Conservation (phyloP, 495 filamentous ascomycete species). For the Penicillium ochrochloron region DNA sequence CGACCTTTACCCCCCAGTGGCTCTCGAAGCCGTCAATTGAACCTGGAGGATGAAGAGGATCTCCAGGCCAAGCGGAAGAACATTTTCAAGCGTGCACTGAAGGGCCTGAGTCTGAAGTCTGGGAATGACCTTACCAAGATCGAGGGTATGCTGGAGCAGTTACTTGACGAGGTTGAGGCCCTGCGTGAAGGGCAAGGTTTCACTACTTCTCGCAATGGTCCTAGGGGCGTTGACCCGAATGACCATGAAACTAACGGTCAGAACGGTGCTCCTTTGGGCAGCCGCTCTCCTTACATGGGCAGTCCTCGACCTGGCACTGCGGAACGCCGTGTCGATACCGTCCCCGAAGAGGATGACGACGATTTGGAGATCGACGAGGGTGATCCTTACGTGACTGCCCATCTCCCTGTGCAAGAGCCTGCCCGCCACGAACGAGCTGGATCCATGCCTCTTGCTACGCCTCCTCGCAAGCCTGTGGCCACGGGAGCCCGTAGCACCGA, state of each 20-base stretch:
- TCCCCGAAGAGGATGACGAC: slow-evolving; percentile 78
- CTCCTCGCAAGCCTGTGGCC: slow-evolving; percentile 65
- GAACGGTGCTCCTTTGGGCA: slow-evolving; percentile 73
- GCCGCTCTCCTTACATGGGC: slow-evolving; percentile 78
- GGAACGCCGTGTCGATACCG: slow-evolving; percentile 84
- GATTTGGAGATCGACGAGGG: slow-evolving; percentile 58
- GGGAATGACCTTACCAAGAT: slow-evolving; percentile 87
- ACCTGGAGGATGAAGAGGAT: slow-evolving; percentile 72
- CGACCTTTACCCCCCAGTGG: slow-evolving; percentile 73
- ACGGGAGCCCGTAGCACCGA: slow-evolving; percentile 67
- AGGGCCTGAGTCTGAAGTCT: slow-evolving; percentile 84
- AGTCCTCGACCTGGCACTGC: slow-evolving; percentile 60
- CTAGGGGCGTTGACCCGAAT: slow-evolving; percentile 48
- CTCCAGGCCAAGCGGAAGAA: slow-evolving; percentile 79
- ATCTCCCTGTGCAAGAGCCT: slow-evolving; percentile 41
- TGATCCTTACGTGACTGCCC: slow-evolving; percentile 54
- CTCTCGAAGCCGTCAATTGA: slow-evolving; percentile 52
- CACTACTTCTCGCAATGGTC: slow-evolving; percentile 27
- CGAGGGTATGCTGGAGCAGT: slow-evolving; percentile 91
- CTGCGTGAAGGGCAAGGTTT: slow-evolving; percentile 67
- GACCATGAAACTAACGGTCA: slow-evolving; percentile 85
- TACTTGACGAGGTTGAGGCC: slow-evolving; percentile 88
- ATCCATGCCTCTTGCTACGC: slow-evolving; percentile 71
- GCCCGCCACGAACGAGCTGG: slow-evolving; percentile 56
- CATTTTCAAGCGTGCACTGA: slow-evolving; percentile 88